Base-by-base conservation (phyloP, 1,284 basidiomycete species). In the Cutaneotrichosporon sp. region DNA sequence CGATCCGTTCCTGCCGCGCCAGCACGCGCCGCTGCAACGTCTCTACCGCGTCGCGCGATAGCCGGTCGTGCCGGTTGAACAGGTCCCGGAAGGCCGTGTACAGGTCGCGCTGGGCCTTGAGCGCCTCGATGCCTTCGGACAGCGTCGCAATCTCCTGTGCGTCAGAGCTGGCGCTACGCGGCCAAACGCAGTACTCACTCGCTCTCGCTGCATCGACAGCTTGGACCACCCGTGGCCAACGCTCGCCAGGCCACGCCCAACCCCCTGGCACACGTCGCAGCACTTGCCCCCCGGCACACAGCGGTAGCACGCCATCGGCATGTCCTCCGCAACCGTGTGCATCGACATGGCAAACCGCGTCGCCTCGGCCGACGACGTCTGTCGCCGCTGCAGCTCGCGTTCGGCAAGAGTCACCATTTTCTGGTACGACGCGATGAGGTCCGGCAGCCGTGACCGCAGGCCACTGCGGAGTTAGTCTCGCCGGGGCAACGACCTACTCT, bases 341-440 rank as follows among this genome's bases (percentile, higher is more conserved):
- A 92, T 70, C 20, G 86, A 86, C 64, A 90, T 85, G 8, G 89
- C 88, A 59, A 92, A 71, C 44, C 90, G 80, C 44, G 87, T 80
- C 26, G 90, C 73, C 73, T 94, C 90, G 30, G 86, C 84, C 80
- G 86, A 85, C 78, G 86, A 84, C 75, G 86, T 85, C 79, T 90
- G 88, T 66, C 87, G 81, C 75, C 90, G 83, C 75, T 85, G 87
- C 49, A 91, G 81, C 60, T 89, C 82, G 59, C 90, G 84, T 76
- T 96, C 91, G 8, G 85, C 81, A 39, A 91, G 80, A 50, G 88
- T 77, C 68, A 96, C 86, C 63, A 88, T 84, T 66, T 91, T 90
- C 86, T 90, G 91, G 67, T 90, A 85, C 59, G 63, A 63, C 21
- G 92, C 88, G 52, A 96, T 86, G 41, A 94, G 76, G 4, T 81